Evolutionary conservation across 352 stramenopile genomes (phyloP).

Genomic region (Thalassiosira mediterranea): DNA sequence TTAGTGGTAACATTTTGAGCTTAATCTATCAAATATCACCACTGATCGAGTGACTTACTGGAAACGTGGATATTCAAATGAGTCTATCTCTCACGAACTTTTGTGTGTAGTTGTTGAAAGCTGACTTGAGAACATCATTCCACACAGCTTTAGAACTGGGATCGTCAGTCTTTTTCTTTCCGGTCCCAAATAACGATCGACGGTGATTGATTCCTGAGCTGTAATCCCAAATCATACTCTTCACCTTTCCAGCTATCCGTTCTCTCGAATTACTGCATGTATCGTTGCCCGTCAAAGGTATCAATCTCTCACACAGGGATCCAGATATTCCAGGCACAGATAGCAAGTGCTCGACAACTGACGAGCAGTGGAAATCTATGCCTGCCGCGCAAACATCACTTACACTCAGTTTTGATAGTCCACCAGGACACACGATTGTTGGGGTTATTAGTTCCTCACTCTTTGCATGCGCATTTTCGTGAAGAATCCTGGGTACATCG

Average conservation of each 20-base stretch:
- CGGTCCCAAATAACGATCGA: background rate
- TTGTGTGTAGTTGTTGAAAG: conserved; percentile 39
- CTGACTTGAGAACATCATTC: conserved; percentile 41
- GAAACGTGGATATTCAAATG: background rate
- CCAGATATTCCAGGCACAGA: conserved; percentile 10
- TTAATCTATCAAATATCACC: too few relatives aligned
- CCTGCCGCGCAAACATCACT: conserved; percentile 63
- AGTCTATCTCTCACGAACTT: conserved; percentile 47
- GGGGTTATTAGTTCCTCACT: conserved; percentile 36
- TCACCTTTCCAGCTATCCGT: conserved; percentile 53
- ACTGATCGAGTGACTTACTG: too few relatives aligned
- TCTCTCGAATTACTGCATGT: too few relatives aligned
- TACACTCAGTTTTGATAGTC: conserved; percentile 45
- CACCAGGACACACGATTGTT: conserved; percentile 17
- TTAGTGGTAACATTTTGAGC: too few relatives aligned
- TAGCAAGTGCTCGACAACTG: conserved; percentile 65
- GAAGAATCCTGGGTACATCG: conserved; percentile 39
- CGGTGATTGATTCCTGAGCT: conserved; percentile 73
- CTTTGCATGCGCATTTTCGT: conserved; percentile 34
- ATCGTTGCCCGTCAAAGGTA: conserved; percentile 8
- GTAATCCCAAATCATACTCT: conserved; percentile 74
- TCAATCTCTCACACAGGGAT: conserved; percentile 21
- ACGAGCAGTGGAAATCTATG: conserved; percentile 82
- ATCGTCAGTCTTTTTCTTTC: conserved; percentile 10
- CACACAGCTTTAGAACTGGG: conserved; percentile 27